Evolutionary conservation across 2,329 filamentous ascomycete species (phyloP).

Genomic region (Penicillium sp.): DNA sequence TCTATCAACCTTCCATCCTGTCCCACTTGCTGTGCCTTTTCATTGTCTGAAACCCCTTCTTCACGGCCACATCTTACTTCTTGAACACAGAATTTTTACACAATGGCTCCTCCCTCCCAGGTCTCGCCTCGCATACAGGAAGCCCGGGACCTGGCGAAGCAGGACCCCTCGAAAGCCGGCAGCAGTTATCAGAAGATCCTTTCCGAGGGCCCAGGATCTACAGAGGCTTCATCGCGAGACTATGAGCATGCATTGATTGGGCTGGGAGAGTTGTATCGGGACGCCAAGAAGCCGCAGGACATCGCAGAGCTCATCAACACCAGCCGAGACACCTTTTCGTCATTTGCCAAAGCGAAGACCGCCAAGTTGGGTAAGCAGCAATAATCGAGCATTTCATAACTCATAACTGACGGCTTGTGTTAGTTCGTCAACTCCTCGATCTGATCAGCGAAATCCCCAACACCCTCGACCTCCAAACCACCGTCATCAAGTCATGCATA

Average conservation of each 20-base stretch:
- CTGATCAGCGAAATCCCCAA: slow-evolving; percentile 92
- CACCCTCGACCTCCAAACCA: slow-evolving; percentile 89
- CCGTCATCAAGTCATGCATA: slow-evolving; percentile 98
- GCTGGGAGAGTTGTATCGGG: slow-evolving; percentile 88
- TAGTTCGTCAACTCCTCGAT: slow-evolving; percentile 95
- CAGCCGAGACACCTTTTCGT: slow-evolving; percentile 87
- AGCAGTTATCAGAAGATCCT: slow-evolving; percentile 87
- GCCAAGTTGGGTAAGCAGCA: slow-evolving; percentile 80
- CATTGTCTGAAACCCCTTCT: slow-evolving; percentile 1
- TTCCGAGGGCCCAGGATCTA: slow-evolving; percentile 78
- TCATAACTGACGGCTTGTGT: slow-evolving; percentile 1
- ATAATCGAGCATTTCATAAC: background rate
- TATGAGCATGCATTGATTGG: slow-evolving; percentile 88
- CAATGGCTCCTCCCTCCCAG: slow-evolving; percentile 53
- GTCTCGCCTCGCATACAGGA: slow-evolving; percentile 74
- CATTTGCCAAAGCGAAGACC: slow-evolving; percentile 98
- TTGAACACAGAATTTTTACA: slow-evolving; percentile 14
- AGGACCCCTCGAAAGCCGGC: slow-evolving; percentile 81
- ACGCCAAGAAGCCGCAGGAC: slow-evolving; percentile 75
- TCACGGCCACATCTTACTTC: background rate
- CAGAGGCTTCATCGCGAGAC: slow-evolving; percentile 82
- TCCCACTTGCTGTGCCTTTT: slow-evolving; percentile 7
- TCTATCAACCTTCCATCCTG: slow-evolving; percentile 20
- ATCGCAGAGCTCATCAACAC: slow-evolving; percentile 87
- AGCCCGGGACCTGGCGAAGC: slow-evolving; percentile 80